These are phyloP conservation scores for Cordyceps militaris DNA, from an alignment of 2,329 filamentous ascomycete genomes.

Conservation along the genomic window DNA sequence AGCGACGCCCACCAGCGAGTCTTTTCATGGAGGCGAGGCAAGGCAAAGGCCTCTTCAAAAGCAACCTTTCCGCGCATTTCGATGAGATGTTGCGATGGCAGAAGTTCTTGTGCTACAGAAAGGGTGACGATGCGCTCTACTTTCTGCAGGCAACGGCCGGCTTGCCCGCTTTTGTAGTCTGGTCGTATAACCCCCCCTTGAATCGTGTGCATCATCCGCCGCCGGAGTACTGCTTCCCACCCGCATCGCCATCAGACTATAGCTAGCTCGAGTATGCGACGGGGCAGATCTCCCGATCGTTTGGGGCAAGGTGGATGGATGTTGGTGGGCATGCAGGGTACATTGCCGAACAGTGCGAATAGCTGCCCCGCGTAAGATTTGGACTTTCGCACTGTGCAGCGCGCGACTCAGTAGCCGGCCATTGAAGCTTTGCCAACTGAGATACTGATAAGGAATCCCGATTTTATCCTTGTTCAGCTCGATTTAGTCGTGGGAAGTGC, in stretches of 20 bases:
- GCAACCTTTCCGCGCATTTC: slow-evolving; percentile 54
- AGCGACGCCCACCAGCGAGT: slow-evolving; percentile 55
- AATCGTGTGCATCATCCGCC: slow-evolving; percentile 2
- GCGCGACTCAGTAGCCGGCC: neutral
- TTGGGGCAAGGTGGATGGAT: slow-evolving; percentile 2
- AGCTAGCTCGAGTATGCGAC: slow-evolving; percentile 3
- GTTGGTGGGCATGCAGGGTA: neutral
- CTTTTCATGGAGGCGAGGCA: slow-evolving; percentile 51
- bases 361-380: neutral
- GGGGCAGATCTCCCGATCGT: neutral
- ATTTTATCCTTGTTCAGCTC: neutral
- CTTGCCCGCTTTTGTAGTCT: slow-evolving; percentile 10
- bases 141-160: neutral
- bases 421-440: neutral
- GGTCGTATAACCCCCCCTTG: neutral
- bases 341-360: slow-evolving; percentile 11
- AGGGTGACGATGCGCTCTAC: no score
- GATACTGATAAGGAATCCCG: neutral
- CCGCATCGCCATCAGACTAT: neutral
- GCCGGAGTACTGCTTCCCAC: neutral
- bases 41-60: slow-evolving; percentile 55
- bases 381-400: slow-evolving; percentile 5
- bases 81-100: neutral
- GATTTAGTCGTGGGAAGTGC: neutral
- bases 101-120: no score